Conservation (phyloP, 768 basidiomycete genomes). For the Baorangia bicolor region DNA sequence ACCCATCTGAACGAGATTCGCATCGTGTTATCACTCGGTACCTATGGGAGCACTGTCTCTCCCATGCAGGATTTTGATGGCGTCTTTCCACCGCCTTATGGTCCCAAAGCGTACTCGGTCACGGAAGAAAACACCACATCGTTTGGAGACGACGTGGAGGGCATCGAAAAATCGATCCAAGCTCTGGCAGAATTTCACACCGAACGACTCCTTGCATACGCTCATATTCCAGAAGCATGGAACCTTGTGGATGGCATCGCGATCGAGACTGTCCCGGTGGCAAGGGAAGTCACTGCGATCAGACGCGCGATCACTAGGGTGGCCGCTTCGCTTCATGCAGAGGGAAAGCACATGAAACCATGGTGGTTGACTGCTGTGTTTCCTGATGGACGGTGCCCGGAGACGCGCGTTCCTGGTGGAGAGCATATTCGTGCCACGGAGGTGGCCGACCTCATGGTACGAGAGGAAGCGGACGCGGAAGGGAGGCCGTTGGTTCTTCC, state of each 20-base stretch:
- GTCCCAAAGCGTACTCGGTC: conserved; percentile 47
- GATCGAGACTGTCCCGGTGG: conserved; percentile 77
- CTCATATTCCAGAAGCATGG: conserved; percentile 52
- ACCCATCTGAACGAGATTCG: conserved; percentile 30
- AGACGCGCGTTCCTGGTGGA: conserved; percentile 32
- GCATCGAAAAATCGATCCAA: conserved; percentile 40
- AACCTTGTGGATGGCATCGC: conserved; percentile 57
- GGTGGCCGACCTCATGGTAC: conserved; percentile 44
- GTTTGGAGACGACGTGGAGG: conserved; percentile 38
- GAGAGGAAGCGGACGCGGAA: conserved; percentile 12
- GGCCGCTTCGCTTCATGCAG: conserved; percentile 16
- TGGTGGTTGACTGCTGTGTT: conserved; percentile 79
- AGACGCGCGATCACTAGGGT: conserved; percentile 54
- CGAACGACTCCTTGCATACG: conserved; percentile 55
- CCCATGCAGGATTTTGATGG: conserved; percentile 75
- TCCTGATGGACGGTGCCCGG: conserved; percentile 48
- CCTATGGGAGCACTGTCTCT: conserved; percentile 65
- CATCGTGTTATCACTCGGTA: conserved; percentile 71
- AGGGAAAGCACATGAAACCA: conserved; percentile 42
- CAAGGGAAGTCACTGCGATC: conserved; percentile 64
- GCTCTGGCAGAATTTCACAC: conserved; percentile 64
- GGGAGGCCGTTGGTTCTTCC: conserved; percentile 35
- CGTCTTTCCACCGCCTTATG: conserved; percentile 73
- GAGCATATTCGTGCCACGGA: conserved; percentile 34
- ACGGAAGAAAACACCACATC: conserved; percentile 41